Percentiles rank a stretch among this genome's conserved stretches.
Conservation (phyloP, 2,329 filamentous ascomycete species). For the Apiospora phragmitis region DNA sequence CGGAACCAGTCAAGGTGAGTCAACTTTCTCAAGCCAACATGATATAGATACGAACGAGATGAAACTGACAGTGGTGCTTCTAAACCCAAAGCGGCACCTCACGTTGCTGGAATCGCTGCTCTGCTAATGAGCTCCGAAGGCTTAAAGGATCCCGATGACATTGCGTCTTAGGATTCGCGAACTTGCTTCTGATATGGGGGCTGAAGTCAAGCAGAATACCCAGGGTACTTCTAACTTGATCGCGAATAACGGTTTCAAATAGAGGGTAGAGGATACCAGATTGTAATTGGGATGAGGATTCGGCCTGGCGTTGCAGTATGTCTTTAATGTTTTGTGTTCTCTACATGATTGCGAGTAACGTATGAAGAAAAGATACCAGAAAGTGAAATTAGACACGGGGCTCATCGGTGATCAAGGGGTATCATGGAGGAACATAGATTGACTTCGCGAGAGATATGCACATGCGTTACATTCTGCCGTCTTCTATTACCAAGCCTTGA, state of each 20-base stretch:
- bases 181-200: not conserved
- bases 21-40: not conserved
- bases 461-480: not conserved
- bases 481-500: not conserved
- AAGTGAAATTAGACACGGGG: not conserved
- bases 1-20: constrained; percentile 7
- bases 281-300: not conserved
- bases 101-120: constrained; percentile 14
- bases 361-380: not conserved
- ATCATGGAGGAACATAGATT: not conserved
- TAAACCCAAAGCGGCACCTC: not conserved
- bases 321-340: not conserved
- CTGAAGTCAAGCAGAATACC: not conserved
- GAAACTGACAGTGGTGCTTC: not conserved
- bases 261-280: not conserved
- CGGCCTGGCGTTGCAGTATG: not conserved
- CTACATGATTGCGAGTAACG: not conserved
- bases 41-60: too few relatives aligned
- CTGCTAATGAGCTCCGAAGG: constrained; percentile 10
- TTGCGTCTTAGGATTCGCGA: not conserved
- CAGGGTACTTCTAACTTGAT: not conserved
- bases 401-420: not conserved
- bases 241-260: constrained; percentile 11
- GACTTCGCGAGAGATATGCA: not conserved
- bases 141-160: not conserved